phyloP scores from a whole-genome alignment of 169 alveolate genomes.

The Plasmodium sp. region DNA sequence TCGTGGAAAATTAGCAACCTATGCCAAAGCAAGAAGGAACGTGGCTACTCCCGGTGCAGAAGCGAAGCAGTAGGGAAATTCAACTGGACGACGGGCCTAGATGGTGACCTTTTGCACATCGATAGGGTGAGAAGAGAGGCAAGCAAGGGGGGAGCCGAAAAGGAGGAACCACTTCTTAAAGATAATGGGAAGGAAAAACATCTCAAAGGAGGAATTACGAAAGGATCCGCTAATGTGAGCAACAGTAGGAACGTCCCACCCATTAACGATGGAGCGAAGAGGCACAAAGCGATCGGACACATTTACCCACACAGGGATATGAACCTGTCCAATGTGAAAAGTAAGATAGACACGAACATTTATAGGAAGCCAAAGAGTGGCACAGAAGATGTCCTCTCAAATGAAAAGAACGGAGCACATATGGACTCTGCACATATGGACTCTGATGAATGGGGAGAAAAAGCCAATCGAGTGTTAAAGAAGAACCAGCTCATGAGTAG shows the following conservation, averaged over 20 bases:
- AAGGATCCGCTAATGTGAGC: neutral
- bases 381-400: neutral
- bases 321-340: constrained; percentile 28
- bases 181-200: neutral
- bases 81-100: neutral
- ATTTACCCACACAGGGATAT: neutral
- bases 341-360: constrained; percentile 57
- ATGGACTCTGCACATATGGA: neutral
- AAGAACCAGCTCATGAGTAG: neutral
- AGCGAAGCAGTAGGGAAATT: constrained; percentile 11
- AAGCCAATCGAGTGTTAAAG: neutral
- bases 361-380: neutral
- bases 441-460: neutral
- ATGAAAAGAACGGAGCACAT: neutral
- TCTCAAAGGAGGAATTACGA: neutral
- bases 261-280: neutral
- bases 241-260: neutral
- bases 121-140: neutral
- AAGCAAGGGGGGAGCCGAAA: neutral
- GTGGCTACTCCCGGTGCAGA: constrained; percentile 2
- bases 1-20: neutral
- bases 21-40: neutral
- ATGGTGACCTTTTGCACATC: neutral
- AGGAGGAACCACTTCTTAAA: neutral
- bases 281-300: neutral